These are phyloP conservation scores for Acanthamoeba lenticulata DNA, from an alignment of 208 protist genomes.

Conservation along the genomic window DNA sequence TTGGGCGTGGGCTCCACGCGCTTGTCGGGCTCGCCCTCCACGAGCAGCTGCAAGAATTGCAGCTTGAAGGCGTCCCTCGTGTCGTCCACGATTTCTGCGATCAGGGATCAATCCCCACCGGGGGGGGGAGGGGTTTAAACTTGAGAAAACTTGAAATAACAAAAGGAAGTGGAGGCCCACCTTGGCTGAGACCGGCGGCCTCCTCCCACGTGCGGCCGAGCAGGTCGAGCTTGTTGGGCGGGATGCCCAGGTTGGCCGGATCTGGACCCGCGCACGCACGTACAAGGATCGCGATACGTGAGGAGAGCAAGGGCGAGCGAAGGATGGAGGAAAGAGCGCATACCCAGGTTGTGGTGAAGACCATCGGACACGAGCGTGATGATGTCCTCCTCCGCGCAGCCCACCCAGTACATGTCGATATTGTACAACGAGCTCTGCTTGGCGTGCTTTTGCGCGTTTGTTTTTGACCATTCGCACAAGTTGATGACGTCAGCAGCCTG, in stretches of 20 bases:
- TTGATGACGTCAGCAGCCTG: too few species aligned
- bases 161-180: background rate
- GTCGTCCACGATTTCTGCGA: constrained; percentile 33
- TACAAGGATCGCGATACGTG: background rate
- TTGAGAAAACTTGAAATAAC: background rate
- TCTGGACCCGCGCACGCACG: background rate
- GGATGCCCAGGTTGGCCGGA: background rate
- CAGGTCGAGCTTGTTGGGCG: constrained; percentile 22
- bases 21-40: constrained; percentile 32
- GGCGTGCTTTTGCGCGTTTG: background rate
- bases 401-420: constrained; percentile 59
- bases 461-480: background rate
- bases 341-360: constrained; percentile 39
- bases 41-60: constrained; percentile 37
- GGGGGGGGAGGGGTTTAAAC: background rate
- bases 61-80: constrained; percentile 48
- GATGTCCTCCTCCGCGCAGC: constrained; percentile 51
- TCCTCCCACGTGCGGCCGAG: constrained; percentile 28
- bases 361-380: constrained; percentile 31
- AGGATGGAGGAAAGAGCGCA: background rate
- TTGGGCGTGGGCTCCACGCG: constrained; percentile 38
- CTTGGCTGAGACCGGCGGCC: background rate
- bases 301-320: background rate
- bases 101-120: background rate
- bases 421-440: constrained; percentile 35